A percentile compares a stretch with the other conserved stretches of the same genome.
Conservation (phyloP, 306 rosid species). For the Quercus suber region DNA sequence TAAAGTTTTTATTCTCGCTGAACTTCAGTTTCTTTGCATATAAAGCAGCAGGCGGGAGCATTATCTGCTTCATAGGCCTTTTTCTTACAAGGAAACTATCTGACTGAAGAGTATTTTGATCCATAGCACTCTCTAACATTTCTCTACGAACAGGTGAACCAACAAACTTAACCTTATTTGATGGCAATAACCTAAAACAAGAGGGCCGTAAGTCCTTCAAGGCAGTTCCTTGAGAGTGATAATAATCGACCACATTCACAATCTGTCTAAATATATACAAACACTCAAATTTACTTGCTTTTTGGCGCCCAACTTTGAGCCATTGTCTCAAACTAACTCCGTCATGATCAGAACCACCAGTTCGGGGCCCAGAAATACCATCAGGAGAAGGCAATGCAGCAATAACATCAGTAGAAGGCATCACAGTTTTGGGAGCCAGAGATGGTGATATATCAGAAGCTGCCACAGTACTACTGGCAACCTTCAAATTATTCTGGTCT, state of each 20-base stretch:
- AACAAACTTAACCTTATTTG: constrained; percentile 58
- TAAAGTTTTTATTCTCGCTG: constrained; percentile 32
- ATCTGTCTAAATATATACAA: constrained; percentile 66
- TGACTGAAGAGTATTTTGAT: constrained; percentile 38
- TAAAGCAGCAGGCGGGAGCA: constrained; percentile 34
- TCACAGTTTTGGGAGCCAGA: constrained; percentile 35
- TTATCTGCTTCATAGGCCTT: constrained; percentile 51
- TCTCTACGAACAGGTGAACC: constrained; percentile 50
- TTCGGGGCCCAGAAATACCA: constrained; percentile 23
- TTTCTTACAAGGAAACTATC: constrained; percentile 41
- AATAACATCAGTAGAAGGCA: neutral
- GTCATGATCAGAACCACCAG: constrained; percentile 39
- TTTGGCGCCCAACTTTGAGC: constrained; percentile 51
- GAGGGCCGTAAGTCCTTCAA: constrained; percentile 67
- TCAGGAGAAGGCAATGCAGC: constrained; percentile 35
- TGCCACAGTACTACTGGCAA: constrained; percentile 25
- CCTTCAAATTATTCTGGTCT: constrained; percentile 40
- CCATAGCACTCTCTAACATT: constrained; percentile 29
- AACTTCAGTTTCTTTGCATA: constrained; percentile 60
- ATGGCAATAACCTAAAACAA: constrained; percentile 54
- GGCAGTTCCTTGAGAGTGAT: constrained; percentile 64
- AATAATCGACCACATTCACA: constrained; percentile 65
- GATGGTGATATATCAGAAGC: constrained; percentile 34
- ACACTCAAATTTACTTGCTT: constrained; percentile 54
- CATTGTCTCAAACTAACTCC: constrained; percentile 80